Evolutionary conservation across 2,329 filamentous ascomycete species (phyloP).

Genomic region (Paracorniculantispora psalliotae): DNA sequence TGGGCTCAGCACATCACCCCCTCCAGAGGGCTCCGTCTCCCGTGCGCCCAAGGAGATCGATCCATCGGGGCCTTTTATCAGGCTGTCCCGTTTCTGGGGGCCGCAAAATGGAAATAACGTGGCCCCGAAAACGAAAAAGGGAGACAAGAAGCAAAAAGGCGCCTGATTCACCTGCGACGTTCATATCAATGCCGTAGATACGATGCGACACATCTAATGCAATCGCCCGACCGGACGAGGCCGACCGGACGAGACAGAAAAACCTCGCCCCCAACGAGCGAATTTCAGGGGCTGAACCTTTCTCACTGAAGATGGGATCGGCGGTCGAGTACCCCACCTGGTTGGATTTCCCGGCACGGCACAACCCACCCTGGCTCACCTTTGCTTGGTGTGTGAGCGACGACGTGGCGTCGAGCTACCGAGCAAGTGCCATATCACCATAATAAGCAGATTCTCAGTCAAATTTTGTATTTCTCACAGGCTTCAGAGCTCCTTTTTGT

Average conservation of each 20-base stretch:
- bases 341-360: too few species aligned
- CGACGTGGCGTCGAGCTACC: background rate
- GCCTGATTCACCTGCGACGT: background rate
- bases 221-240: background rate
- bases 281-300: background rate
- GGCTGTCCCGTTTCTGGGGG: background rate
- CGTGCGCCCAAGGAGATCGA: background rate
- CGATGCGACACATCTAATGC: background rate
- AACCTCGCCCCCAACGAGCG: background rate
- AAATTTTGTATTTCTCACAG: background rate
- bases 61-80: background rate
- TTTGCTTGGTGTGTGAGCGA: background rate
- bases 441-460: background rate
- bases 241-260: too few species aligned
- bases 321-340: too few species aligned
- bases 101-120: background rate
- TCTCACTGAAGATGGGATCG: conserved; percentile 7
- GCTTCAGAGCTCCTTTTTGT: too few species aligned
- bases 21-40: background rate
- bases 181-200: background rate
- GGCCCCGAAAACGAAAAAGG: background rate
- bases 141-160: background rate
- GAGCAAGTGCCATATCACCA: background rate
- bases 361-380: background rate
- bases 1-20: conserved; percentile 1